Base-by-base conservation (phyloP, 768 basidiomycete species). In the Sistotremastrum niveocremeum region DNA sequence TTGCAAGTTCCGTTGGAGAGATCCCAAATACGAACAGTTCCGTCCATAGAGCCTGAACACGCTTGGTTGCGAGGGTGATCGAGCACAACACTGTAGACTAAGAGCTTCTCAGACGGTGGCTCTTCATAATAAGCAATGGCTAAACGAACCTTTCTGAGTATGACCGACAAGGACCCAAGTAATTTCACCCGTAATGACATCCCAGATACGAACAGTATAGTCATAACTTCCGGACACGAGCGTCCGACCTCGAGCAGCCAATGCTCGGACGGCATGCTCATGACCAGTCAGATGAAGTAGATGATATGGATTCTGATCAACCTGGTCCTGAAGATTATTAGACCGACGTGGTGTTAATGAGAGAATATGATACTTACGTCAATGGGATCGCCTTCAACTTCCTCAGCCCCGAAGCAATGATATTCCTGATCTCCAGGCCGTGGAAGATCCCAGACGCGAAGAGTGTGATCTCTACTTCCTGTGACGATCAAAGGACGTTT, bases 1-100 rank as follows among this genome's bases (percentile, higher is more conserved):
- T 80, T 71, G 49, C 82, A 86, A 56, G 80, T 72, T 0, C 94
- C 94, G 2, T 74, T 88, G 43, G 72, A 74, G 34, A 94, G 68
- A 54, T 85, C 83, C 94, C 94, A 99, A 34, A 99, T 78, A 42
- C 88, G 86, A 51, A 98, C 93, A 2, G 89, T 93, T 40, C 89
- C 86, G 61, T 98, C 94, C 93, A 97, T 94, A 4, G 93, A 97
- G 6, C 94, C 94, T 2, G 95, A 98, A 53, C 88, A 91, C 30
- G 89, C 89, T 59, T 91, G 86, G 45, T 88, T 79, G 12, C 91
- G 84, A 41, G 70, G 67, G 37, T 80, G 73, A 59, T 98, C 94
- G 37, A 93, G 74, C 7, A 93, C 90, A 44, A 98, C 88, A 60
- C 86, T 90, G 68, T 98, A 98, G 4, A 98, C 94, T 91, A 62